These are phyloP conservation scores for Elsinoe ampelina DNA, from an alignment of 2,329 filamentous ascomycete species.

Conservation along the genomic window DNA sequence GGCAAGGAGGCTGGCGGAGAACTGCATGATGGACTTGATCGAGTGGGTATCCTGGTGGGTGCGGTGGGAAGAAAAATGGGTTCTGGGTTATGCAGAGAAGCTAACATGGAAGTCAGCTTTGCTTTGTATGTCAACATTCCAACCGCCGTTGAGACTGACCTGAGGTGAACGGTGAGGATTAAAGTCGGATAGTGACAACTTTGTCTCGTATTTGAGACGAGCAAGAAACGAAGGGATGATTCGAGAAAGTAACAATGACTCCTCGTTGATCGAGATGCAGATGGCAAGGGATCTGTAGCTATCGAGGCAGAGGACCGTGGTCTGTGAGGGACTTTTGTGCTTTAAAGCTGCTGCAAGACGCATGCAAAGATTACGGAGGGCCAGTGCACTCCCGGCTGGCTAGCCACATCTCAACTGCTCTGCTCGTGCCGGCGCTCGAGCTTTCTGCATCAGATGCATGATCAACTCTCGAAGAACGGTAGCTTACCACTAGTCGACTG, in stretches of 20 bases:
- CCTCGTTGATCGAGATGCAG: background rate
- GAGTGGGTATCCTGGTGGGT: background rate
- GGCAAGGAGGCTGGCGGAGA: slow-evolving; percentile 41
- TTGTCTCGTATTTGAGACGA: slow-evolving; percentile 8
- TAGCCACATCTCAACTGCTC: slow-evolving; percentile 5
- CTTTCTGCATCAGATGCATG: background rate
- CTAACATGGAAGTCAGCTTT: slow-evolving; percentile 1
- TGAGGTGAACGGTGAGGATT: slow-evolving; percentile 10
- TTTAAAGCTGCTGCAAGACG: slow-evolving; percentile 1
- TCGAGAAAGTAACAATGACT: background rate
- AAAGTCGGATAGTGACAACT: slow-evolving; percentile 10
- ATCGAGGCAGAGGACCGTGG: background rate
- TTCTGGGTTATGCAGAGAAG: background rate
- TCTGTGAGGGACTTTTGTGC: slow-evolving; percentile 5
- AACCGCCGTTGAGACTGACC: slow-evolving; percentile 3
- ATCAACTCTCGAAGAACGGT: background rate
- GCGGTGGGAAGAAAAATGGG: background rate
- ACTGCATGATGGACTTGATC: slow-evolving; percentile 32
- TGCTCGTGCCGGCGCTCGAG: background rate
- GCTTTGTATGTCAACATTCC: slow-evolving; percentile 14
- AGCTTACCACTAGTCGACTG: background rate
- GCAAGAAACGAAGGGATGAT: background rate
- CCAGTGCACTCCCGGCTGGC: slow-evolving; percentile 2
- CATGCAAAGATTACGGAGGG: slow-evolving; percentile 5
- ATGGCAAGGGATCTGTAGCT: background rate